Evolutionary conservation across 1,284 basidiomycete genomes (phyloP).

Genomic region (Boletus subluridellus): DNA sequence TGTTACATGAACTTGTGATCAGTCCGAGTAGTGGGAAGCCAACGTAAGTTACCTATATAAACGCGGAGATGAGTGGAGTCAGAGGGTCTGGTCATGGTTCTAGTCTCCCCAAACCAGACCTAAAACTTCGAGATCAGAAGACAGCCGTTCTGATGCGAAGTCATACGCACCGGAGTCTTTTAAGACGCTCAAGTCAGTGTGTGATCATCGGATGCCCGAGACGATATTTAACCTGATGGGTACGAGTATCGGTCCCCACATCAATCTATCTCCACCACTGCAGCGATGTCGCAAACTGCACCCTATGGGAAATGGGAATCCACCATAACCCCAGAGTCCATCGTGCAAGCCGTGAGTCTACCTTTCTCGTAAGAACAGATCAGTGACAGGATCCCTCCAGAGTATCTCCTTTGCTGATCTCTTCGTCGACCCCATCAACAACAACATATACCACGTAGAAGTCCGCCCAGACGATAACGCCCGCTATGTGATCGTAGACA

Average conservation of each 20-base stretch:
- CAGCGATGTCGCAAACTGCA: conserved; percentile 32
- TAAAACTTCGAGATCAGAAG: too few species aligned
- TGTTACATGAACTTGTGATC: not conserved
- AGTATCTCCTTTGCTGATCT: conserved; percentile 31
- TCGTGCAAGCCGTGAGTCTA: conserved; percentile 47
- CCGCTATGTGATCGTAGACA: conserved; percentile 29
- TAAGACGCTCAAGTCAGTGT: not conserved
- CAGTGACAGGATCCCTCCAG: conserved; percentile 9
- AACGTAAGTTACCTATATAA: not conserved
- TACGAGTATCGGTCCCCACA: not conserved
- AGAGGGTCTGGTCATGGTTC: not conserved
- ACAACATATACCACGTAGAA: conserved; percentile 40
- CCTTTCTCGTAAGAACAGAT: not conserved
- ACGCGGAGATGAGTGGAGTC: not conserved
- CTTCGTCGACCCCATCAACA: conserved; percentile 35
- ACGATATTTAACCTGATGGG: not conserved
- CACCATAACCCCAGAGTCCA: conserved; percentile 50
- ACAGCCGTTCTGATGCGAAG: too few species aligned
- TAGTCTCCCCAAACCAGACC: too few species aligned
- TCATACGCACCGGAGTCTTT: too few species aligned
- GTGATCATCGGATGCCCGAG: not conserved
- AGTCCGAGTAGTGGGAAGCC: not conserved
- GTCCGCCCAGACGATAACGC: conserved; percentile 39
- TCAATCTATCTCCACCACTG: not conserved
- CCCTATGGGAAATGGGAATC: conserved; percentile 64